Base-by-base conservation (phyloP, 2,329 filamentous ascomycete species). In the Colletotrichum destructivum region DNA sequence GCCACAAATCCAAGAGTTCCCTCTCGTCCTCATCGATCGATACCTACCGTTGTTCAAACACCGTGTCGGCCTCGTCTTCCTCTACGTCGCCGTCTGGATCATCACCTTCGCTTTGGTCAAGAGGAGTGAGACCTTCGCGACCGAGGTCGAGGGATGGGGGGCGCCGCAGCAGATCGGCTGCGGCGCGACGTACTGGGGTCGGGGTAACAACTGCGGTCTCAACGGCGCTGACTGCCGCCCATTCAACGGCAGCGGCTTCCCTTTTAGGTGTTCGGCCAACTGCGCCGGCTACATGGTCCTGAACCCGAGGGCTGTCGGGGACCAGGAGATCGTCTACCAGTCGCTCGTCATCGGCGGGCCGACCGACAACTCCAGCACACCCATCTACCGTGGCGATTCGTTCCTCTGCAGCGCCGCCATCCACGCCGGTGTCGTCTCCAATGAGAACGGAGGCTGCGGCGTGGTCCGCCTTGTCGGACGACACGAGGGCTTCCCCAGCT, bases 391-490 rank as follows among this genome's bases (percentile, higher is more conserved):
- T 21, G 94, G 93, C 12, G 95, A 98, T 81, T 97, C 94, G 16
- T 97, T 94, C 82, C 92, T 98, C 66, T 98, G 95, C 78, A 92
- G 91, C 70, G 88, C 95, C 15, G 95, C 94, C 44, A 93, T 97
- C 61, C 95, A 98, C 78, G 91, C 94, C 0, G 95, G 94, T 23
- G 87, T 95, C 76, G 89, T 97, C 72, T 89, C 89, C 46, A 90
- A 95, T 77, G 82, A 85, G 0, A 84, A 88, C 40, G 95, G 95
- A 47, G 95, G 95, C 1, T 98, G 95, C 76, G 95, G 95, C 69
- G 93, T 97, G 3, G 88, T 96, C 42, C 88, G 89, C 65, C 86
- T 96, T 47, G 87, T 93, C 26, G 95, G 95, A 26, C 87, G 91
- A 66, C 88, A 90, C 67, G 83, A 87, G 66, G 84, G 88, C 60